phyloP scores from a whole-genome alignment of 2,329 filamentous ascomycete genomes.

The Akanthomyces lecanii region DNA sequence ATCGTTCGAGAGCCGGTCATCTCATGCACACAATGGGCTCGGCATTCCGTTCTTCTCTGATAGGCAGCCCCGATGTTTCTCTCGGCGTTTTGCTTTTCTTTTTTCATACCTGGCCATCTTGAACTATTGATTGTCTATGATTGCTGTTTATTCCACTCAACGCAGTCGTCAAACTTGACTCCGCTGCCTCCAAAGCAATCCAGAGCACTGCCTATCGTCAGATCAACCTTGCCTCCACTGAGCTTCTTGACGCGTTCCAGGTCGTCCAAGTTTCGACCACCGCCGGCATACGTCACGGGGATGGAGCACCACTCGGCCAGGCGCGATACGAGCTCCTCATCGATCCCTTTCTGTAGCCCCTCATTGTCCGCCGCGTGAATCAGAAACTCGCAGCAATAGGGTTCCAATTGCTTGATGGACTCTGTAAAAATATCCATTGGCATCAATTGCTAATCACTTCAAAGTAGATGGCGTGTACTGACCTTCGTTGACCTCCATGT shows the following conservation, averaged over 20 bases:
- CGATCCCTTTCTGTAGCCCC: conserved; percentile 85
- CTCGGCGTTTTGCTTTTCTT: neutral
- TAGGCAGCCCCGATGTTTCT: neutral
- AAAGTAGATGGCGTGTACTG: conserved; percentile 22
- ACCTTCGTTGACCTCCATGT: conserved; percentile 91
- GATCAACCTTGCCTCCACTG: conserved; percentile 77
- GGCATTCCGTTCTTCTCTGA: neutral
- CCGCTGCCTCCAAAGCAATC: conserved; percentile 91
- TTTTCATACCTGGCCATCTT: neutral
- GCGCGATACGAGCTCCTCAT: conserved; percentile 73
- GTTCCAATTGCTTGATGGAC: conserved; percentile 74
- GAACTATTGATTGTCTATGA: neutral
- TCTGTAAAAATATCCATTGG: conserved; percentile 44
- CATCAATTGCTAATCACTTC: neutral
- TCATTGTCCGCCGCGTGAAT: conserved; percentile 98
- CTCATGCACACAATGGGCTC: neutral
- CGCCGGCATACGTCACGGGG: conserved; percentile 93
- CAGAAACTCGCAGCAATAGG: conserved; percentile 93
- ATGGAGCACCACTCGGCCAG: conserved; percentile 84
- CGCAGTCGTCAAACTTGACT: conserved; percentile 84
- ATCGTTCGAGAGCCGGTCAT: neutral
- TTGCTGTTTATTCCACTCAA: conserved; percentile 70
- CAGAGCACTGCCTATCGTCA: conserved; percentile 93
- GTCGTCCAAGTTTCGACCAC: conserved; percentile 78
- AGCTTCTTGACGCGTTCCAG: conserved; percentile 75